Evolutionary conservation across 345 rosid genomes (phyloP), one percentile per base, ranked within the genome.

Genomic region (Populus nigra): DNA sequence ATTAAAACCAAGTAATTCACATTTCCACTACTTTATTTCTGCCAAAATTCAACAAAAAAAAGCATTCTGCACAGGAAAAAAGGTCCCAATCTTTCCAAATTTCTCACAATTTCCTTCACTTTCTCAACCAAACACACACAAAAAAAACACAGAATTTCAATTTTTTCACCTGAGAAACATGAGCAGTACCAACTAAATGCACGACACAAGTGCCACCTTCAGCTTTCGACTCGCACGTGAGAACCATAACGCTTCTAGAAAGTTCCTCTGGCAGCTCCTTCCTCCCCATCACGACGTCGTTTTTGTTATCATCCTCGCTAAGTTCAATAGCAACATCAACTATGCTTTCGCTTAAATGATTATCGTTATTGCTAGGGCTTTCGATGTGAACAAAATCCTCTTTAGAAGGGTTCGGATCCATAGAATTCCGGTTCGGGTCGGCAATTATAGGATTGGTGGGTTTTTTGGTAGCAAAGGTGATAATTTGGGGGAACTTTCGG

Each of bases 331-430:
- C 89, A 69, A 89, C 94, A 71, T 85, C 85, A 69, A 91, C 94
- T 72, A 91, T 87, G 87, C 96, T 94, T 83, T 89, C 97, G 77
- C 96, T 84, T 74, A 92, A 84, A 4, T 82, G 73, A 70, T 84
- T 87, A 15, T 75, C 85, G 65, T 78, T 72, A 20, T 88, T 88
- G 61, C 71, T 83, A 17, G 96, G 93, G 59, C 82, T 89, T 38
- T 92, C 98, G 80, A 94, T 84, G 86, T 91, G 93, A 81, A 94
- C 86, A 77, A 87, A 94, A 76, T 93, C 98, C 69, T 92, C 96
- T 3, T 78, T 80, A 2, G 68, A 65, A 47, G 85, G 76, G 55
- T 62, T 65, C 66, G 86, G 74, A 73, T 93, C 91, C 92, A 92
- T 85, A 66, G 73, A 36, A 62, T 80, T 82, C 20, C 74, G 38